Base-by-base conservation (phyloP, 2,329 filamentous ascomycete genomes). In the Sclerotinia subarctica region DNA sequence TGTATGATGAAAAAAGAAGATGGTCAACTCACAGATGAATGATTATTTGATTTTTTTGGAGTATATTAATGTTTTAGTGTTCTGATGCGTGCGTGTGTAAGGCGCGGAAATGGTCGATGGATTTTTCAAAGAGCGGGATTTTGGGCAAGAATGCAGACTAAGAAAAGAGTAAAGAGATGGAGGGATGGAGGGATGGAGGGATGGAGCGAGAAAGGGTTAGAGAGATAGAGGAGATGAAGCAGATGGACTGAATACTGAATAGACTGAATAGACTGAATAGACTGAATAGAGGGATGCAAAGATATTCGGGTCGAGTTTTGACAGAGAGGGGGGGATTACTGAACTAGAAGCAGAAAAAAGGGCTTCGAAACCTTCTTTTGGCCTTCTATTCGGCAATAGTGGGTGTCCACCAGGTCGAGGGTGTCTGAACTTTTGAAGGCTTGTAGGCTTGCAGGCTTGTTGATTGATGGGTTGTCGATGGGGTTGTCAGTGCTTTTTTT, bases 371-470 rank as follows among this genome's bases (percentile, higher is more conserved):
- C 58, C 58, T 62, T 67, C 58, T 63, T 63, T 67, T 67, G 46
- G 47, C 35, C 57, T 67, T 67, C 65, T 24, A 63, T 63, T 67
- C 57, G 65, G 65, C 57, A 67, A 67, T 35, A 67, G 44, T 65
- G 54, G 54, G 52, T 26, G 53, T 56, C 21, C 35, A 35, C 32
- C 32, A 32, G 35, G 32, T 35, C 53, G 53, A 56, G 54, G 54
- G n/a, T 42, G 35, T 57, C 15, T 38, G 15, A 35, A 38, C n/a
- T 42, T 42, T 38, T 35, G n/a, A 32, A 56, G 32, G 29, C 32
- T 42, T 62, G 59, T 62, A 13, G 52, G 32, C 1, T 38, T 4
- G 6, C 6, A 6, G 35, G 35, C 6, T 38, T n/a, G n/a, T n/a
- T n/a, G n/a, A 10, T 38, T 11, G 3, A 56, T 56, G 32, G 29